Base-by-base conservation (phyloP, 805 yeast genomes). In the Alloascoidea africana region DNA sequence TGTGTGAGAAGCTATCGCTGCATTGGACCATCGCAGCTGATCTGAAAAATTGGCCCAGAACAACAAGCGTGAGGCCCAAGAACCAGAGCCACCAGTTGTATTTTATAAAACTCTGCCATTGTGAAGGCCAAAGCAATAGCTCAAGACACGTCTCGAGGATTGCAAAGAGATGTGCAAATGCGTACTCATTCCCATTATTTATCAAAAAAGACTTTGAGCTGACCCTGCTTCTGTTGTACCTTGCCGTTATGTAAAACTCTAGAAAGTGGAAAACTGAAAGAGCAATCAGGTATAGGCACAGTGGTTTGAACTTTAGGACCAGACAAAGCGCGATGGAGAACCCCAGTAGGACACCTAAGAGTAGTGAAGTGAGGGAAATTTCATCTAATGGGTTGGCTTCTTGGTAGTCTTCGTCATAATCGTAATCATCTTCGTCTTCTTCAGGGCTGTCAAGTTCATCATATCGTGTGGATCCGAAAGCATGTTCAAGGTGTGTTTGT, bases 11-110 rank as follows among this genome's bases (percentile, higher is more conserved):
- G 2, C 93, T 83, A 38, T 69, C 67, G 2, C 86, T 83, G 0
- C 96, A 96, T 0, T 87, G 79, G 42, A 70, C 65, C 98, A 91
- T 91, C 1, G 96, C 89, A 27, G 63, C 37, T 1, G 89, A 67
- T 38, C 98, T 66, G 3, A 73, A 49, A 0, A 47, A 14, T 50
- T 91, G 98, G 1, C 96, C 96, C 1, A 54, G 30, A 0, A 72
- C 16, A 0, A 73, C 48, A 1, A 78, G 18, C 0, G 45, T 11
- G 0, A 74, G 36, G 0, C 95, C 96, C 1, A 62, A 0, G 0
- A 37, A 2, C 37, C 62, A 48, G 32, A 61, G 13, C 33, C 40
- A 34, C 0, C 43, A 36, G n/a, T 32, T 38, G 1, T 41, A 4
- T 42, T 63, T 62, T 43, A 60, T 61, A 4, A 66, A 45, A n/a